Percentiles rank a stretch among this genome's conserved stretches.
These are phyloP conservation scores for Betula pendula DNA, from an alignment of 306 rosid species.

Conservation along the genomic window DNA sequence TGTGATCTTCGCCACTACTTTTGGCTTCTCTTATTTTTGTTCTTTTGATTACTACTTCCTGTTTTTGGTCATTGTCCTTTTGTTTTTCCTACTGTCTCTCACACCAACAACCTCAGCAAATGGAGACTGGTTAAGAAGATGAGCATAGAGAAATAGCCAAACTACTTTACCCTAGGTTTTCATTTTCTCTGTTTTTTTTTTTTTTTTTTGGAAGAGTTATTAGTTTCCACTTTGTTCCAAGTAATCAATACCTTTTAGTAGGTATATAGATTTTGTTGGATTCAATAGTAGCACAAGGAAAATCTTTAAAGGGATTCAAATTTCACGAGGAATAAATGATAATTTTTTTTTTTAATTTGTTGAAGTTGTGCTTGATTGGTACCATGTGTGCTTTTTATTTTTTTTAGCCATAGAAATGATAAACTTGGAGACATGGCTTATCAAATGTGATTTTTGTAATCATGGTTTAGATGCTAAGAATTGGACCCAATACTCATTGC, in stretches of 20 bases:
- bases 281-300: slow-evolving; percentile 1
- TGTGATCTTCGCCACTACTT: background rate
- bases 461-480: too few relatives aligned
- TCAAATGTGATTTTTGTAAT: too few relatives aligned
- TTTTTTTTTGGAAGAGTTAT: background rate
- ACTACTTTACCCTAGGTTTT: slow-evolving; percentile 9
- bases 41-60: background rate
- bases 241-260: slow-evolving; percentile 21
- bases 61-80: background rate
- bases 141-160: slow-evolving; percentile 28
- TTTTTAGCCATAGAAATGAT: background rate
- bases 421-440: background rate
- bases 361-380: background rate
- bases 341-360: background rate
- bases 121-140: slow-evolving; percentile 22
- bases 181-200: background rate
- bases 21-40: background rate
- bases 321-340: background rate
- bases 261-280: slow-evolving; percentile 33
- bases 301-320: background rate
- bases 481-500: too few relatives aligned
- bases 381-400: background rate
- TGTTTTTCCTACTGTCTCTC: background rate
- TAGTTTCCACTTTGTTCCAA: slow-evolving; percentile 21
- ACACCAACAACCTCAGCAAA: slow-evolving; percentile 13